Base-by-base conservation (phyloP, 2,329 filamentous ascomycete genomes). In the Colletotrichum destructivum region DNA sequence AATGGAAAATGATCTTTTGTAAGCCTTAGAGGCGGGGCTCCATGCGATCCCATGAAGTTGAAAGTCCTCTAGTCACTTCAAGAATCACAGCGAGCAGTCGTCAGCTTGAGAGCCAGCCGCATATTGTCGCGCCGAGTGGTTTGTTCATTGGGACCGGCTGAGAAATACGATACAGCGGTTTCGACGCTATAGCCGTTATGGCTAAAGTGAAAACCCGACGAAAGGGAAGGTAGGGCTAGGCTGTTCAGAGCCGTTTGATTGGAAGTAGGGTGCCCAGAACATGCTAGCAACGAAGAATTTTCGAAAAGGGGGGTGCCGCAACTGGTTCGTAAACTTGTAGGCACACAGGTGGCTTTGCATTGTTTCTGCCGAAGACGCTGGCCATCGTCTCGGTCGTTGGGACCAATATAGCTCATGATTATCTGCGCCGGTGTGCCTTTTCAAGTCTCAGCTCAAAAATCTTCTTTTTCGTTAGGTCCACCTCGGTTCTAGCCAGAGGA, bases 301-400 rank as follows among this genome's bases (percentile, higher is more conserved):
- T 18, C n/a, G 35, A 42, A 21, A 9, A 18, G n/a, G 15, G 35
- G 21, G 35, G 51, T 38, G 47, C 54, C 46, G 47, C 52, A 23
- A 16, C 31, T 56, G 69, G n/a, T 38, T 21, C n/a, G 55, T 55
- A 5, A n/a, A 72, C 42, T 69, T 69, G 69, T 59, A 57, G 35
- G 15, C 52, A 47, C 42, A 54, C 38, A 64, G 23, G 40, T 64
- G 59, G 54, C 60, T 60, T 59, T 42, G 60, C 46, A 42, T 23
- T 63, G 46, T 40, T 60, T 69, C 65, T 69, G 60, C 46, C 38
- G 18, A 64, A n/a, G 21, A 49, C 65, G 26, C 40, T 64, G 38
- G 35, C 44, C 13, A 42, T 40, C 31, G 57, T 68, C 23, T 54
- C 40, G 47, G 59, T 63, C 42, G 35, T 55, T 23, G 55, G 31